Base-by-base conservation (phyloP, 345 rosid genomes). In the Eutrema yunnanense region DNA sequence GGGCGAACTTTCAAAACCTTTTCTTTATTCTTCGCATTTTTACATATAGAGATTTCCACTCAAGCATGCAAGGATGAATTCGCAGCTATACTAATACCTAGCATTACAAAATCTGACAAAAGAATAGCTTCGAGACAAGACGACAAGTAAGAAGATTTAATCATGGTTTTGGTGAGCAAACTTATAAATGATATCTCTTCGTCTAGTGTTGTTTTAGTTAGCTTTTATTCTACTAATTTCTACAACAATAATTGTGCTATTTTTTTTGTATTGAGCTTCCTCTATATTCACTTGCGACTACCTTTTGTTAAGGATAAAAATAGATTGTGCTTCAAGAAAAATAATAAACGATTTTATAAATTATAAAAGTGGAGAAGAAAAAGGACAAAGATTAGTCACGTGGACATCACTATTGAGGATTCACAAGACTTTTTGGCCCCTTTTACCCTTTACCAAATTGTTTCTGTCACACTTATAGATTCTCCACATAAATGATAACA, bases 331-430 rank as follows among this genome's bases (percentile, higher is more conserved):
- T 71, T 55, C 53, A 43, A 56, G 36, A 27, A 40, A 16, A 19
- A 11, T 3, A 16, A 19, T 26, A 9, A 44, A 54, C 30, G 33
- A 41, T 3, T 59, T 36, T 27, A 37, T 6, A 32, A 19, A 37
- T 42, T 32, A n/a, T 6, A 36, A 30, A 16, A 40, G 37, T 41
- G 46, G 42, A 4, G 27, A 19, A 54, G 27, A 42, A 14, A 4
- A 46, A 6, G 3, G 65, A 73, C 77, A 73, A 56, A 65, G 37
- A 74, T 66, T 66, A 74, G 50, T 74, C 72, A 74, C 67, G 27
- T 74, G 67, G 43, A 49, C 22, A 37, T 47, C 71, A 37, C 41
- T 54, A 34, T 22, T 57, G 49, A 57, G 16, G 60, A 65, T 48
- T 74, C 67, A 56, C 51, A 49, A 59, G 36, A 41, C 61, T 27